Base-by-base conservation (phyloP, 2,329 filamentous ascomycete genomes). In the Fusarium sp. region DNA sequence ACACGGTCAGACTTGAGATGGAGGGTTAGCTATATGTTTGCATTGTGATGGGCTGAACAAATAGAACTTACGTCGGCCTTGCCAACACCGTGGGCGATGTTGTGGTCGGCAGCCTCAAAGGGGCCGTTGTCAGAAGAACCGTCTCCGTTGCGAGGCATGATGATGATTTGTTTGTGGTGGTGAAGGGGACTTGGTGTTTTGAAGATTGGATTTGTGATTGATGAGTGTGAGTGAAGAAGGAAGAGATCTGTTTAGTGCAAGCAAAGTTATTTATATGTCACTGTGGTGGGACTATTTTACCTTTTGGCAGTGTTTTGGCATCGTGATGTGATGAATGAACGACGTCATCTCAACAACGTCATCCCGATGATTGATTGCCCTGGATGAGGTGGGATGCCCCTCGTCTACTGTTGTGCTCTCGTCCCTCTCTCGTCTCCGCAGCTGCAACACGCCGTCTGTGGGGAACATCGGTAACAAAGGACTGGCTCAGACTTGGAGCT, bases 121-220 rank as follows among this genome's bases (percentile, higher is more conserved):
- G 79, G 79, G 61, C 81, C 81, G 75, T 85, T 85, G 76, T 86
- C 77, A 58, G 80, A 79, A 66, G 78, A 79, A 54, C 82, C 82
- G 72, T 83, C 81, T 82, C 83, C 83, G 63, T 82, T 77, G 74
- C 83, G 82, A 81, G 84, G 83, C 84, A 85, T 86, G 61, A 57
- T 82, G 74, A 53, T 65, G 28, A 28, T 23, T 54, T 56, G 40
- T 40, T 52, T 49, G 40, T 47, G 30, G 38, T 54, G 42, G 40
- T 54, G 49, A 38, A 41, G 23, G 38, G 2, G 47, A 41, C 41
- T 53, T 28, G 23, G 16, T 57, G 33, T 31, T 56, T 60, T 42
- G 28, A 15, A 52, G 34, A 44, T n/a, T 55, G 51, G 30, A 10
- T 18, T n/a, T 31, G 31, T 45, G 33, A 23, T 36, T 56, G 63